Base-by-base conservation (phyloP, 345 rosid genomes). In the Citrus hindsii region DNA sequence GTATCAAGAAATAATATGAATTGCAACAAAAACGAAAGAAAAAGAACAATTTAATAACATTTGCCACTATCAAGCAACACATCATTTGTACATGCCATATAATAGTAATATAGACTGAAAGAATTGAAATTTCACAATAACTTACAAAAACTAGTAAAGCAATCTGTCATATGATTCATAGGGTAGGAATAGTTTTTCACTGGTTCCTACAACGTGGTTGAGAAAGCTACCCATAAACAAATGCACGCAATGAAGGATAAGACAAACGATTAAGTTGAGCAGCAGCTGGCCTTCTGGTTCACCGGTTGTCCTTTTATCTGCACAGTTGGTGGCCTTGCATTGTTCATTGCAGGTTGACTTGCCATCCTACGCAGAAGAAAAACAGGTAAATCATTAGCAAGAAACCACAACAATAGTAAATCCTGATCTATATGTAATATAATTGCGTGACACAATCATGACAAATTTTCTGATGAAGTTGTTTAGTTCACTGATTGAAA, bases 231-330 rank as follows among this genome's bases (percentile, higher is more conserved):
- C 55, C 71, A 69, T 55, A 67, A 61, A 76, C 22, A 40, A 71
- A 72, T 63, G 42, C 69, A 76, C 1, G 66, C 63, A 63, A 64
- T 61, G 22, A 18, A 21, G 58, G 61, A 42, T 58, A 63, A 10
- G 30, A 28, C 42, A 65, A 51, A 59, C 46, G 22, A 55, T 70
- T 85, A 85, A 71, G 88, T 84, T 30, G 88, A 86, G 88, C 88
- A 85, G 81, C 88, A 83, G 14, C 88, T 84, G 30, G 82, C n/a
- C 68, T 86, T 88, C 80, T 88, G 91, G 88, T 86, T 86, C 75
- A 88, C 84, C 14, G 89, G 91, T 55, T 88, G 86, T 46, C 91
- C 91, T 46, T 83, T 83, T 21, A 88, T 81, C 74, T 88, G 85
- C 74, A 88, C 91, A 18, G 81, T 81, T 9, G 86, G 84, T 7